Evolutionary conservation across 2,329 filamentous ascomycete species (phyloP), one percentile per base, ranked within the genome.

Genomic region (Torrubiellomyces zombiae): DNA sequence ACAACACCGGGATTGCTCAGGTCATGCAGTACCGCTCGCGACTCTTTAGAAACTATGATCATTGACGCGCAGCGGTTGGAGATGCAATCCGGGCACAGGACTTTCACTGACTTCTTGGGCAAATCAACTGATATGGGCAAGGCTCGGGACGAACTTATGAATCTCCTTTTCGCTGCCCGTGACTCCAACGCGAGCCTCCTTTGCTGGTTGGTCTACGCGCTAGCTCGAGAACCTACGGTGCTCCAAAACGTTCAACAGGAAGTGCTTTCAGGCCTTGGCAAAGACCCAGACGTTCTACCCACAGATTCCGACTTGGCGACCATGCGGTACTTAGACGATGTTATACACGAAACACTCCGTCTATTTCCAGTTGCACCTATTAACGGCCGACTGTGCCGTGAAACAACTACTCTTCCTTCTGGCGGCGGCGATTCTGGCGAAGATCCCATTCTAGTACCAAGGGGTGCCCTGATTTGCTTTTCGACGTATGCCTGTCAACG

Each of bases 371-470:
- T 14, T 10, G 22, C 23, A 23, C 28, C 28, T 7, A 16, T 30
- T 9, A 30, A 30, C 11, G 28, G 28, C 20, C 28, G 28, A 14
- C 8, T 30, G 13, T 30, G 28, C 18, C 17, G 18, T 9, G 20
- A 28, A 18, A 14, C 20, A 16, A 53, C 48, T 1, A 40, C 42
- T 1, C 36, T 56, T 1, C 52, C 53, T 1, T 20, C 26, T 2
- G 53, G 51, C 12, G 50, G 53, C n/a, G 52, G 51, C 0, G 30
- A 36, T 0, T 44, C 48, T 28, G 44, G 50, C 3, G 34, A 29
- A 6, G 32, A 34, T 0, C 48, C 50, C 0, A 32, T 54, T 1
- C 38, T 47, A 9, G 34, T 54, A 3, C 24, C 34, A 1, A 36
- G 34, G 12, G 49, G 48, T 0, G 34, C 37, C 8, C 20, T 32